phyloP scores from a whole-genome alignment of 2,329 filamentous ascomycete species.

The Fusarium acutatum region DNA sequence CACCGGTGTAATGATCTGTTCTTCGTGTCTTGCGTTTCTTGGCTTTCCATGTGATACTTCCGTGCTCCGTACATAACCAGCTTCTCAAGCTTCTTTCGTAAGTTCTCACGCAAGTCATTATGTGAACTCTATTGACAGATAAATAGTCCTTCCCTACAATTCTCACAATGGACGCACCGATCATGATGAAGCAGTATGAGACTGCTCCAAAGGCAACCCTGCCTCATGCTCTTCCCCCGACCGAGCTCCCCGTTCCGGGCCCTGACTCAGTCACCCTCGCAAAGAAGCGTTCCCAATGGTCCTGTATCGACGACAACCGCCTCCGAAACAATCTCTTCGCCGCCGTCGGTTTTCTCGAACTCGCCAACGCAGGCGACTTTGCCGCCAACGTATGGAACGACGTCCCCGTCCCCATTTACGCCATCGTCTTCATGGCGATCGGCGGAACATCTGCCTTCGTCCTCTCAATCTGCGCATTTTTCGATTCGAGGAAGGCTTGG shows the following conservation, averaged over 20 bases:
- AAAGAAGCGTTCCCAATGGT: conserved; percentile 9
- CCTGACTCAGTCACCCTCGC: conserved; percentile 24
- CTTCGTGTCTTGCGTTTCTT: not conserved
- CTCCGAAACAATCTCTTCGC: conserved; percentile 44
- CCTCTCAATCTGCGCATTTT: conserved; percentile 55
- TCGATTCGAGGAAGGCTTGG: conserved; percentile 54
- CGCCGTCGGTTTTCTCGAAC: conserved; percentile 60
- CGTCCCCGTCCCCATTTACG: conserved; percentile 58
- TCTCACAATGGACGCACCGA: not conserved
- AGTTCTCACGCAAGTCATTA: not conserved
- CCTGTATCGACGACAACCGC: conserved; percentile 20
- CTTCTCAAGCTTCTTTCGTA: not conserved
- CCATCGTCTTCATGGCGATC: conserved; percentile 60
- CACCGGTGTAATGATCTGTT: not conserved
- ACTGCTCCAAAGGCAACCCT: not conserved
- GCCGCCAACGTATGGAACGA: conserved; percentile 67
- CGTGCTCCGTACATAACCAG: not conserved
- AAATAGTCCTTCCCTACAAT: not conserved
- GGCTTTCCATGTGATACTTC: not conserved
- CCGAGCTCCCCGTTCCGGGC: conserved; percentile 4
- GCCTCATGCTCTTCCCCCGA: not conserved
- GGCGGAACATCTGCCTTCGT: conserved; percentile 58
- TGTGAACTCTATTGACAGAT: rapidly evolving
- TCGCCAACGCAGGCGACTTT: conserved; percentile 65
- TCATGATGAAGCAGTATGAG: not conserved